These are phyloP conservation scores for Flaveria brownii DNA, from an alignment of 129 eudicot species.

Conservation along the genomic window DNA sequence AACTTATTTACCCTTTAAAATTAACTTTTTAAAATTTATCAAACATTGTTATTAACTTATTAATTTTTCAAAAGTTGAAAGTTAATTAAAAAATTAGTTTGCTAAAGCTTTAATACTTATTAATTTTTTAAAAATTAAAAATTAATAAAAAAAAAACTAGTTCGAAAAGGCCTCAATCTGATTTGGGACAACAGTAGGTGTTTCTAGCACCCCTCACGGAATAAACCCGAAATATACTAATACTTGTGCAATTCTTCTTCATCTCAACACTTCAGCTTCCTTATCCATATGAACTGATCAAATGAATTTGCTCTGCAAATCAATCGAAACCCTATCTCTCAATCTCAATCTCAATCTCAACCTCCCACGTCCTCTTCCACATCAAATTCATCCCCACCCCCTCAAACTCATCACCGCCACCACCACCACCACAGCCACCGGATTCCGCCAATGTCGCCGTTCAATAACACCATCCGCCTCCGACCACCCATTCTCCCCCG, in stretches of 20 bases:
- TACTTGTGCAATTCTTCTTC: not conserved
- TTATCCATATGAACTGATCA: slow-evolving; percentile 22
- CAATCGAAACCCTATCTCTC: slow-evolving; percentile 29
- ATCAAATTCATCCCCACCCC: not conserved
- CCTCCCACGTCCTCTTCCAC: not conserved
- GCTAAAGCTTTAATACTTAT: no score
- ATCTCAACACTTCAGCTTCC: not conserved
- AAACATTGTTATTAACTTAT: no score
- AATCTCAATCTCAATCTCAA: slow-evolving; percentile 16
- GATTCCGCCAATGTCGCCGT: slow-evolving; percentile 30
- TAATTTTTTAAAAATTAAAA: no score
- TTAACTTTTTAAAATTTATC: no score
- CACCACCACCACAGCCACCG: not conserved
- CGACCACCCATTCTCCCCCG: slow-evolving; percentile 29
- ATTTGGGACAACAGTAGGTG: no score
- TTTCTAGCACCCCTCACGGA: not conserved
- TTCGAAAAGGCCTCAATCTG: no score
- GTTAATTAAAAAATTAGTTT: no score
- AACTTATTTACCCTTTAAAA: no score
- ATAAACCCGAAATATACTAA: not conserved
- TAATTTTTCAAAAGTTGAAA: no score
- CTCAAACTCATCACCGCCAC: slow-evolving; percentile 16
- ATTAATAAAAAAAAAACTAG: no score
- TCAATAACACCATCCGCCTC: slow-evolving; percentile 26
- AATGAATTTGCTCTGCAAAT: slow-evolving; percentile 45